Percentiles rank a stretch among this genome's conserved stretches.
These are phyloP conservation scores for Fusarium sambucinum DNA, from an alignment of 2,329 filamentous ascomycete genomes.

Conservation along the genomic window DNA sequence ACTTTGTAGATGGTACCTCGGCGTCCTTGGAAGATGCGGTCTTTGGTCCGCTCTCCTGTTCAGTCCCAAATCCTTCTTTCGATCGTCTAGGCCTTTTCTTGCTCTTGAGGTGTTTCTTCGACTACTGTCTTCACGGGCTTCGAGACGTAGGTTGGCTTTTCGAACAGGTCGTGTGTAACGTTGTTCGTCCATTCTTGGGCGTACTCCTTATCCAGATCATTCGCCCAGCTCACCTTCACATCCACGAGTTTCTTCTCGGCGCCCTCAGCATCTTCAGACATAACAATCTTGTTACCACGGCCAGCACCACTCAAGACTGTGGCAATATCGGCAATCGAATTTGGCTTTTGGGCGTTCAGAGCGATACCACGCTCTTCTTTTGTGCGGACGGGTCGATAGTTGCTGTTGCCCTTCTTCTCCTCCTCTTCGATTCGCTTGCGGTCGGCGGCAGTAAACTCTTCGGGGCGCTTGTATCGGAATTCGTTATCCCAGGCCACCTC, in stretches of 20 bases:
- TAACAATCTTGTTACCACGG: slow-evolving; percentile 62
- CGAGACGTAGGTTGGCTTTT: slow-evolving; percentile 44
- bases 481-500: slow-evolving; percentile 70
- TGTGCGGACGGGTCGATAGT: slow-evolving; percentile 52
- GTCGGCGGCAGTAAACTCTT: slow-evolving; percentile 52
- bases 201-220: slow-evolving; percentile 61
- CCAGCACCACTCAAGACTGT: slow-evolving; percentile 66
- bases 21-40: neutral
- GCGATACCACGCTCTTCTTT: slow-evolving; percentile 61
- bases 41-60: slow-evolving; percentile 4
- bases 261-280: slow-evolving; percentile 39
- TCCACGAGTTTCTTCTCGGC: slow-evolving; percentile 50
- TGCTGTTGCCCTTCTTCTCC: slow-evolving; percentile 48
- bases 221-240: slow-evolving; percentile 65
- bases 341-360: slow-evolving; percentile 71
- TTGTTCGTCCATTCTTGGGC: slow-evolving; percentile 65
- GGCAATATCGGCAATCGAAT: slow-evolving; percentile 73
- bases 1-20: neutral
- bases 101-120: slow-evolving; percentile 6
- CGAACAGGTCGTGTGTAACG: slow-evolving; percentile 62
- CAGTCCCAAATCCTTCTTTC: neutral
- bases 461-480: slow-evolving; percentile 56
- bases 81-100: neutral
- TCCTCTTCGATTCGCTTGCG: slow-evolving; percentile 51
- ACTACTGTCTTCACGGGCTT: slow-evolving; percentile 23